Conservation (phyloP, 257 asterid species). For the Linderniella brevidens region DNA sequence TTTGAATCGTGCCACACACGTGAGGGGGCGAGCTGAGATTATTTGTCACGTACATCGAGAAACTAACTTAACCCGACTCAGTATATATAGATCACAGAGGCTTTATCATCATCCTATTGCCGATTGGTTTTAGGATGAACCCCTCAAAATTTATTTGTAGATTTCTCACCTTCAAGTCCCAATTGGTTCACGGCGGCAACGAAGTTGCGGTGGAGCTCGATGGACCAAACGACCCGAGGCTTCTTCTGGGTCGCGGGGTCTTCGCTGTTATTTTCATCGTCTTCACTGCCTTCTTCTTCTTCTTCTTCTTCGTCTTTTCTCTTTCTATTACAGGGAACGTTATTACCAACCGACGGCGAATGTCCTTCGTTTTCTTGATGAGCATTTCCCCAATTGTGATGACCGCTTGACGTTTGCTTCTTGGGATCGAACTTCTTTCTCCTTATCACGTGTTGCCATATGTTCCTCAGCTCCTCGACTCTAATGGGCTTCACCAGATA, state of each 20-base stretch:
- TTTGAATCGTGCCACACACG: too few relatives aligned
- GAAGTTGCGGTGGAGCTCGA: constrained; percentile 48
- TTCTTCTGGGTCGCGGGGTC: constrained; percentile 42
- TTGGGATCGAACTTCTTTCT: constrained; percentile 24
- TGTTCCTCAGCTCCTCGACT: constrained; percentile 42
- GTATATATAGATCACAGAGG: too few relatives aligned
- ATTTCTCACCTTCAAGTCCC: constrained; percentile 41
- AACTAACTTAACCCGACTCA: too few relatives aligned
- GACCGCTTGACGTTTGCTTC: constrained; percentile 4
- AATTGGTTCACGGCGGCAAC: constrained; percentile 43
- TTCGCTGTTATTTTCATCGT: constrained; percentile 30
- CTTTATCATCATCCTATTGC: too few relatives aligned
- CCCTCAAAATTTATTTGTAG: too few relatives aligned
- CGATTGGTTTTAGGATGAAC: too few relatives aligned
- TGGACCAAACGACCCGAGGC: constrained; percentile 58
- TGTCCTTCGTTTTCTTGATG: constrained; percentile 28
- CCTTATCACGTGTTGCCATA: constrained; percentile 55
- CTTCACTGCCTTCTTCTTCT: constrained; percentile 26
- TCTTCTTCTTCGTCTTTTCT: constrained; percentile 53
- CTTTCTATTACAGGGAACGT: constrained; percentile 32
- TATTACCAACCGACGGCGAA: constrained; percentile 18
- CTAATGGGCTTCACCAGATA: constrained; percentile 59
- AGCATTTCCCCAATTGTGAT: constrained; percentile 3
- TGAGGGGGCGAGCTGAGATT: too few relatives aligned
- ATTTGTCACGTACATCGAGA: too few relatives aligned